These are phyloP conservation scores for Hypoxylon rickii DNA, from an alignment of 495 filamentous ascomycete genomes.

Conservation along the genomic window DNA sequence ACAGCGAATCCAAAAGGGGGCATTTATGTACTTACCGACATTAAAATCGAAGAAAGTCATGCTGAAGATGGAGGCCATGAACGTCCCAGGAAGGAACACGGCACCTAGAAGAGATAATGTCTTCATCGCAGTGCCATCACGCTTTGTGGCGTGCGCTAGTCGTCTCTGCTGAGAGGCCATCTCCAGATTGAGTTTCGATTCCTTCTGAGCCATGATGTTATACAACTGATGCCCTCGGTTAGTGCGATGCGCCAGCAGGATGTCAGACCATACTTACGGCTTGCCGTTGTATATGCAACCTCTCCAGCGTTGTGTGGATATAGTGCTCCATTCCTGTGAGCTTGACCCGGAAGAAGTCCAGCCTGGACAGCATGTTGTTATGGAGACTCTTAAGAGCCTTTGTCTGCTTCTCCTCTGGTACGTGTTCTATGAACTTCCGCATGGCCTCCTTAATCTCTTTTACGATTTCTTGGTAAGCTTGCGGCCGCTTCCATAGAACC, in stretches of 20 bases:
- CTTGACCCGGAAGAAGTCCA: conserved; percentile 61
- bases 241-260: conserved; percentile 1
- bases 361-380: conserved; percentile 47
- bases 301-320: conserved; percentile 57
- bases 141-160: conserved; percentile 59
- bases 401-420: conserved; percentile 16
- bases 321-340: conserved; percentile 62
- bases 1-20: background rate
- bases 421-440: conserved; percentile 43
- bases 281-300: conserved; percentile 57
- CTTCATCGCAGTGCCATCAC: conserved; percentile 61
- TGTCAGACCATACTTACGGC: conserved; percentile 46
- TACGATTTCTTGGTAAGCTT: conserved; percentile 60
- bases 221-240: conserved; percentile 45
- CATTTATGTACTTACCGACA: conserved; percentile 27
- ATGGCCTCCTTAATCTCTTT: conserved; percentile 48
- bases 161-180: conserved; percentile 62
- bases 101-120: conserved; percentile 60
- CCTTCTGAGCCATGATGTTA: conserved; percentile 63
- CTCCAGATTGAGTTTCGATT: conserved; percentile 59
- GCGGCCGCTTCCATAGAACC: conserved; percentile 62
- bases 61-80: conserved; percentile 57
- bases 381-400: conserved; percentile 46
- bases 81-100: conserved; percentile 60
- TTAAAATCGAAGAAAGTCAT: conserved; percentile 64